Percentiles rank a stretch among this genome's conserved stretches.
Evolutionary conservation across 2,329 filamentous ascomycete species (phyloP).

Genomic region (Macroventuria anomochaeta): DNA sequence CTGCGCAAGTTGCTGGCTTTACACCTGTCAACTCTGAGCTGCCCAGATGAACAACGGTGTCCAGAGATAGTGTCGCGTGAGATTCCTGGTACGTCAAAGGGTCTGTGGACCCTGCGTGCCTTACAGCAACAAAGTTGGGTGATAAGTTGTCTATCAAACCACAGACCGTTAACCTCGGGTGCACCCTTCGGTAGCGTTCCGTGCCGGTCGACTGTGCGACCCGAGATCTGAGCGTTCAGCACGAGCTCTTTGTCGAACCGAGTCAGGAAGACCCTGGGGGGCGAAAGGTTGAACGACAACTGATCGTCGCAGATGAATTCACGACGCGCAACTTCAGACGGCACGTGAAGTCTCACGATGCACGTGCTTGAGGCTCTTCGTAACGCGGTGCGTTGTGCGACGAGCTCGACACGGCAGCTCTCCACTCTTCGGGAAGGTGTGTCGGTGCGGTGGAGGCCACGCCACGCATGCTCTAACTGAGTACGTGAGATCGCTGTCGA

Average conservation of each 20-base stretch:
- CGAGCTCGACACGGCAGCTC: background rate
- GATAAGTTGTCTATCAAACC: conserved; percentile 18
- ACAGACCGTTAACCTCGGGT: conserved; percentile 20
- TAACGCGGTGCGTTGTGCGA: background rate
- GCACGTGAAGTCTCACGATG: conserved; percentile 1
- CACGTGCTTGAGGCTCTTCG: conserved; percentile 17
- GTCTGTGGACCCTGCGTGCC: conserved; percentile 3
- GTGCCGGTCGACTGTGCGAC: conserved; percentile 29
- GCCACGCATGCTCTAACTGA: conserved; percentile 2
- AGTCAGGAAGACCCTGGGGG: conserved; percentile 21
- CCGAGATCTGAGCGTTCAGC: conserved; percentile 34
- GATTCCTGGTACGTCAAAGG: background rate
- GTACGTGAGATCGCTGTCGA: conserved; percentile 3
- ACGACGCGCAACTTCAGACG: background rate
- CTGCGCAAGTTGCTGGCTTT: conserved; percentile 12
- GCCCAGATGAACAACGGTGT: background rate
- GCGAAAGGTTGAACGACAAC: conserved; percentile 1
- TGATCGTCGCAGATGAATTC: conserved; percentile 13
- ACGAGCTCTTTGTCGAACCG: conserved; percentile 26
- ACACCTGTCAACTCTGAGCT: conserved; percentile 4
- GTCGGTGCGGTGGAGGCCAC: background rate
- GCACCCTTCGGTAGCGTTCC: conserved; percentile 32
- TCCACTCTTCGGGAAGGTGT: conserved; percentile 15
- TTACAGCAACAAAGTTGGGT: conserved; percentile 8
- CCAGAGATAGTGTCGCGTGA: background rate